Conservation (phyloP, 2,329 filamentous ascomycete species). For the Arthrobotrys musiformis region DNA sequence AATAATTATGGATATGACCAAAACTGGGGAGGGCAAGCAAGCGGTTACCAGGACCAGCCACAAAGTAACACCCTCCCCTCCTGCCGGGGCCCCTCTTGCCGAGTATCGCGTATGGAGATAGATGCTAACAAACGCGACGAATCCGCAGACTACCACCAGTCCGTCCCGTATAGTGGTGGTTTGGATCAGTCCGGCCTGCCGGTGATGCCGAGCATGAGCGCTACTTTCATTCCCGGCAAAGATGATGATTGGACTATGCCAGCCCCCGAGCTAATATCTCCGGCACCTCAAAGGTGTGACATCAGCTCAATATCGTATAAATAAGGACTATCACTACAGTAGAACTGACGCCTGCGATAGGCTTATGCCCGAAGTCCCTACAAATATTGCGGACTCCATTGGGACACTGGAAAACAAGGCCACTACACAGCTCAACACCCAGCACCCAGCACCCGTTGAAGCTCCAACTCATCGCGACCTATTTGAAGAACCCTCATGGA, state of each 20-base stretch:
- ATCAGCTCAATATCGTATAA: neutral
- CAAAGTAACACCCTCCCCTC: constrained; percentile 40
- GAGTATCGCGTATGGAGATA: neutral
- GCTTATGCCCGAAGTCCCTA: constrained; percentile 93
- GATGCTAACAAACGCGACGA: constrained; percentile 17
- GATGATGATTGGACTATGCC: constrained; percentile 76
- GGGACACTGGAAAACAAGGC: constrained; percentile 54
- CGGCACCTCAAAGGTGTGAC: constrained; percentile 73
- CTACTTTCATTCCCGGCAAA: constrained; percentile 76
- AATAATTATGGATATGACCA: constrained; percentile 46
- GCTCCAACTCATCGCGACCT: constrained; percentile 47
- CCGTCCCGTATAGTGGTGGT: constrained; percentile 20
- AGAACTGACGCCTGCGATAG: constrained; percentile 65
- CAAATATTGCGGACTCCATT: constrained; percentile 89
- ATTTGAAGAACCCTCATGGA: constrained; percentile 77
- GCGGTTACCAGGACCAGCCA: constrained; percentile 44
- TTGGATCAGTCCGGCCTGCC: constrained; percentile 48
- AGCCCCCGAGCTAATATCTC: constrained; percentile 74
- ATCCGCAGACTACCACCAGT: constrained; percentile 44
- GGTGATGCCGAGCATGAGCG: constrained; percentile 63
- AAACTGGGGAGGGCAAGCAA: constrained; percentile 19
- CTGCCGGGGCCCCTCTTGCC: neutral
- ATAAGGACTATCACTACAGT: neutral
- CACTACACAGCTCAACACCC: constrained; percentile 58
- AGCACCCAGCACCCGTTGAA: constrained; percentile 52